phyloP scores from a whole-genome alignment of 768 basidiomycete genomes.

The Panaeolus papilionaceus region DNA sequence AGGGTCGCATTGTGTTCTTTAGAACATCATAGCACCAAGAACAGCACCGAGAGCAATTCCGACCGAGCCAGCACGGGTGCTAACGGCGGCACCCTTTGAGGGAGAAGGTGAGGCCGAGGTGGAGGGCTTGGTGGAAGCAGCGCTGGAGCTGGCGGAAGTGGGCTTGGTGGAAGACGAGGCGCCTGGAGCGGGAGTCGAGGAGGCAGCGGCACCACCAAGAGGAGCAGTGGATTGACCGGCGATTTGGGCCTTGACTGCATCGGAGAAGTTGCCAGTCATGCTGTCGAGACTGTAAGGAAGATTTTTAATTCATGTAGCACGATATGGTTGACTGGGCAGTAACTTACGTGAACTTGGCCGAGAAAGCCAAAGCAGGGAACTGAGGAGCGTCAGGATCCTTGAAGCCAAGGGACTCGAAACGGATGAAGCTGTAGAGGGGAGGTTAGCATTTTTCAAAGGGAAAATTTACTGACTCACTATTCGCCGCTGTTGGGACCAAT shows the following conservation, averaged over 20 bases:
- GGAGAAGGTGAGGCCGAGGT: constrained; percentile 27
- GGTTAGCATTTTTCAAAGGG: not conserved
- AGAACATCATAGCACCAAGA: constrained; percentile 45
- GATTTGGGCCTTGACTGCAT: constrained; percentile 61
- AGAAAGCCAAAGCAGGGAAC: constrained; percentile 74
- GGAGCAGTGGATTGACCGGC: constrained; percentile 65
- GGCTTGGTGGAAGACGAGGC: constrained; percentile 25
- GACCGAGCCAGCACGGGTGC: constrained; percentile 37
- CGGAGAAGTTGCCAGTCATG: constrained; percentile 77
- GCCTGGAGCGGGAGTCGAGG: constrained; percentile 12
- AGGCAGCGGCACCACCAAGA: constrained; percentile 32
- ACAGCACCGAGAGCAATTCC: constrained; percentile 42
- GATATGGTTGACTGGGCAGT: constrained; percentile 5
- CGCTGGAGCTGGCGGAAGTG: constrained; percentile 21
- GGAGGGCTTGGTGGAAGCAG: constrained; percentile 29
- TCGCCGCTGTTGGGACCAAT: constrained; percentile 60
- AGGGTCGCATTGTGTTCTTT: constrained; percentile 20
- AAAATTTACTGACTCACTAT: constrained; percentile 51
- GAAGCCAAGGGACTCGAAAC: constrained; percentile 63
- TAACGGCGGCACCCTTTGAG: constrained; percentile 24
- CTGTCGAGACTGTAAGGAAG: constrained; percentile 54
- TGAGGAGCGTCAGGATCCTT: constrained; percentile 59
- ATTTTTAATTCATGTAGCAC: not conserved
- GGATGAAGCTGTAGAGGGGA: constrained; percentile 67
- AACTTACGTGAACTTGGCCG: constrained; percentile 76